Base-by-base conservation (phyloP, 805 yeast genomes). In the Wickerhamomyces silvicola region DNA sequence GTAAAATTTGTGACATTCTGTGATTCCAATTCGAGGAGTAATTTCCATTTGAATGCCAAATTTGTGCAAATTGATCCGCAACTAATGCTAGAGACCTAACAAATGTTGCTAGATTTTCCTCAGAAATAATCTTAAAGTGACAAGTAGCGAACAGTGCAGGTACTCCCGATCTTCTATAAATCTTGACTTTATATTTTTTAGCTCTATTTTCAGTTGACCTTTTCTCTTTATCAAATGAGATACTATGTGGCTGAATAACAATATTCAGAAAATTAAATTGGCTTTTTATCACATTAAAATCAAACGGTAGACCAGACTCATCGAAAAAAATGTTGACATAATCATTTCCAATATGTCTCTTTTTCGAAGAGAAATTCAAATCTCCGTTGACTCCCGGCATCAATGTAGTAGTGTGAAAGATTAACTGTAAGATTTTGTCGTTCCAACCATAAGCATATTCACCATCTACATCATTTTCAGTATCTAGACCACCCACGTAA, bases 271-370 rank as follows among this genome's bases (percentile, higher is more conserved):
- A 85, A 44, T 81, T 85, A 66, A 86, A 86, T 57, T 86, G 95
- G 10, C 86, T 73, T 52, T 72, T 70, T 39, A 85, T 73, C 26
- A 75, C 56, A 45, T 81, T 81, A 60, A 83, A 81, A 38, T 79
- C 74, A 57, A 82, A 83, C 4, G 75, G 72, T 5, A 57, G 54
- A 0, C 77, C 75, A 3, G 86, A 75, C 45, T 86, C 95, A 48
- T 86, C 84, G 61, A 78, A 87, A 52, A 70, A 86, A 16, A 86
- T 74, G 48, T 80, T 82, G 35, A 86, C 92, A 53, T 75, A 78
- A 50, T 85, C 72, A 58, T 86, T 86, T 7, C 96, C 96, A 41
- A 86, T 81, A 52, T 86, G 96, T 34, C 87, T 61, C 56, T 86
- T 86, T 57, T 85, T 86, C 52, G 68, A 50, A 11, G 77, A 68